These are phyloP conservation scores for Picea sitchensis DNA, from an alignment of 75 land plant species.

Conservation along the genomic window DNA sequence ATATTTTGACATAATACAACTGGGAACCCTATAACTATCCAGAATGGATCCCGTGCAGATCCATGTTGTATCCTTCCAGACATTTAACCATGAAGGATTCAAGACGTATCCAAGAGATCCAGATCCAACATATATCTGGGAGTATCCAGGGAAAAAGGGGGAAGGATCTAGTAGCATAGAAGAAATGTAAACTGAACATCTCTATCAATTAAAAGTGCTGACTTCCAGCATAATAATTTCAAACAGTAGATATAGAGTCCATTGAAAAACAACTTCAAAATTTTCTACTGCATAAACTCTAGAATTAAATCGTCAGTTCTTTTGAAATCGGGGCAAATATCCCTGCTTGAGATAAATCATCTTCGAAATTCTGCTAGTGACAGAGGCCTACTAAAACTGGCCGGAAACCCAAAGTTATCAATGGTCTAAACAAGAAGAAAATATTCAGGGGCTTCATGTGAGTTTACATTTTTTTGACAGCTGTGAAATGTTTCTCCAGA, in stretches of 20 bases:
- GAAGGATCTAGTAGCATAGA: background rate
- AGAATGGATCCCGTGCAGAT: too few relatives aligned
- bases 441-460: background rate
- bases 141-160: background rate
- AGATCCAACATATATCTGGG: too few relatives aligned
- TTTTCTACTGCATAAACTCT: background rate
- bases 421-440: background rate
- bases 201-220: background rate
- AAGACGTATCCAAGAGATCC: too few relatives aligned
- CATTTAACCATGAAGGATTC: too few relatives aligned
- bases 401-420: background rate
- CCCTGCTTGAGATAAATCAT: background rate
- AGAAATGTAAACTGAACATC: background rate
- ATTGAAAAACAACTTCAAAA: background rate
- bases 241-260: background rate
- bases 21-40: too few relatives aligned
- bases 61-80: too few relatives aligned
- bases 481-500: background rate
- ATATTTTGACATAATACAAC: too few relatives aligned
- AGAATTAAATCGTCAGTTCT: background rate
- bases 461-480: background rate
- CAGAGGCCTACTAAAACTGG: background rate
- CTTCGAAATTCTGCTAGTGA: background rate
- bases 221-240: background rate
- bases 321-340: background rate